Percentiles rank a stretch among this genome's conserved stretches.
These are phyloP conservation scores for Rhodomyrtus tomentosa DNA, from an alignment of 345 rosid species.

Conservation along the genomic window DNA sequence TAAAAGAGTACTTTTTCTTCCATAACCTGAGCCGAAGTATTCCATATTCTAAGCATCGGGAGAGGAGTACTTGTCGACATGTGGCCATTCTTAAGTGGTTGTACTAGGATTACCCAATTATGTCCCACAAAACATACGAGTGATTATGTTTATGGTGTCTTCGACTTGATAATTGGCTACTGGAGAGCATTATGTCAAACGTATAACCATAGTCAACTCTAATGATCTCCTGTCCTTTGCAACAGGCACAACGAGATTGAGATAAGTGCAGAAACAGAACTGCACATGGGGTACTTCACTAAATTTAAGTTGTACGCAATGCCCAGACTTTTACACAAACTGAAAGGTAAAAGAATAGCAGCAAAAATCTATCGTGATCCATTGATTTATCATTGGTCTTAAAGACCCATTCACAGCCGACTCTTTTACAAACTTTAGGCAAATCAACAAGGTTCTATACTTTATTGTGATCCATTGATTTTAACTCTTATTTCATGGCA, in stretches of 20 bases:
- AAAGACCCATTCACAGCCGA: too few relatives aligned
- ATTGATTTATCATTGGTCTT: too few relatives aligned
- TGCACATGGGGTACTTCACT: not conserved
- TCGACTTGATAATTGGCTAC: not conserved
- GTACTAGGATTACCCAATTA: not conserved
- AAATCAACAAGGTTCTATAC: too few relatives aligned
- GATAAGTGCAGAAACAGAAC: not conserved
- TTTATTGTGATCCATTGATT: too few relatives aligned
- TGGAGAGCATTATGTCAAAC: not conserved
- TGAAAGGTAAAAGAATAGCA: not conserved
- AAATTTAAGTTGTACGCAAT: not conserved
- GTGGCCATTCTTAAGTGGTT: not conserved
- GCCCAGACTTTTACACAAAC: not conserved
- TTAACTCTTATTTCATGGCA: too few relatives aligned
- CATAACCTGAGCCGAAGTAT: too few relatives aligned
- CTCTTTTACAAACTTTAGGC: too few relatives aligned
- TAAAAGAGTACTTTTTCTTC: too few relatives aligned
- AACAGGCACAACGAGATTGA: not conserved
- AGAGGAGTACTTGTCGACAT: too few relatives aligned
- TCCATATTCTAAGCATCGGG: too few relatives aligned
- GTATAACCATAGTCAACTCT: not conserved
- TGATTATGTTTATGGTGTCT: not conserved
- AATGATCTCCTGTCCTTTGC: not conserved
- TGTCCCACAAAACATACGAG: not conserved
- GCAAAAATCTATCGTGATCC: constrained; percentile 5